Evolutionary conservation across 2,329 filamentous ascomycete species (phyloP), one percentile per base, ranked within the genome.

Genomic region (Thielaviopsis punctulata): DNA sequence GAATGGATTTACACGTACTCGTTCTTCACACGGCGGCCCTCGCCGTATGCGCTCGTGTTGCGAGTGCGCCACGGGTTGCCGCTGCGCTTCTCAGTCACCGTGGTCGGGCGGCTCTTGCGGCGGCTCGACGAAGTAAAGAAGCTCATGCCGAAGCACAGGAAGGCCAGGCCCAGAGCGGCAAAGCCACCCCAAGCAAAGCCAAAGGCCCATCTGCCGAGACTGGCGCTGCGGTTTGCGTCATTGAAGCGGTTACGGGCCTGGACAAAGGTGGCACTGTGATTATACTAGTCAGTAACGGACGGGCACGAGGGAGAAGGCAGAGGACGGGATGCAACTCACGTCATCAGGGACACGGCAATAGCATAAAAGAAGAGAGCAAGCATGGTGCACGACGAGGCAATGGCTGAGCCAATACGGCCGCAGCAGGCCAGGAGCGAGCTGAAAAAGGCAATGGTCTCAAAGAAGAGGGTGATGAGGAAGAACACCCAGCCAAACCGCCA

Each of bases 401-500:
- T 64, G 46, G 79, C 82, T 7, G 82, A 76, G 45, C 82, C 84
- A 1, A 88, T 71, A 52, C 84, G 78, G 30, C 80, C 80, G 66
- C 73, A 85, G 62, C 83, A 79, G 15, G 84, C 82, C 15, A 88
- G 66, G 56, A 87, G 72, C 57, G 80, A 77, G 10, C 73, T 68
- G 65, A 87, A 75, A 62, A 89, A 79, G 56, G 82, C 77, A 23
- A 79, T 52, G 47, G 77, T 73, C 57, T 77, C 77, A 65, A 94
- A 92, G 72, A 95, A 80, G 36, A 95, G 76, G 18, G 80, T 79
- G 58, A 96, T 82, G 53, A 96, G 71, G 69, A 85, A 85, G 67
- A 95, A 92, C 36, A 89, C 86, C 77, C 90, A 96, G 65, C 86
- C 84, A 70, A 95, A 95, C 41, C 90, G 79, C 69, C 87, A 93